A percentile compares a stretch with the other conserved stretches of the same genome.
These are phyloP conservation scores for Cyberlindnera maritima DNA, from an alignment of 805 yeast species.

Conservation along the genomic window DNA sequence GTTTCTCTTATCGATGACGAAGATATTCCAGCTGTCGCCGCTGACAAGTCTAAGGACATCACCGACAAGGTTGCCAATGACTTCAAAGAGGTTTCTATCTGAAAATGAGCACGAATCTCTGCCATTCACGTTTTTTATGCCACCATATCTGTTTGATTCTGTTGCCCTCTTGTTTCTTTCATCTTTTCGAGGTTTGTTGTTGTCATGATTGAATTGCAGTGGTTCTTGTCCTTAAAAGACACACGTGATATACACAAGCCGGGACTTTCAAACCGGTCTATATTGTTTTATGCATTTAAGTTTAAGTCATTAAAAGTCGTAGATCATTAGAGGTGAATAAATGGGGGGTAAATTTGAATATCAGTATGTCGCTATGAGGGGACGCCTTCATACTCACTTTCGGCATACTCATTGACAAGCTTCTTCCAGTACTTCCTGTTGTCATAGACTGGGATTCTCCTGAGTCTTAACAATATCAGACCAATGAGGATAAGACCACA, in stretches of 20 bases:
- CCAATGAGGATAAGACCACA: slow-evolving; percentile 48
- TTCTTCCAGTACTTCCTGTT: slow-evolving; percentile 66
- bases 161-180: background rate
- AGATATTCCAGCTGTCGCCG: slow-evolving; percentile 1
- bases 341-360: too few relatives aligned
- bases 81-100: slow-evolving; percentile 25
- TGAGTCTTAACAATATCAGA: slow-evolving; percentile 51
- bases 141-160: too few relatives aligned
- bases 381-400: slow-evolving; percentile 79
- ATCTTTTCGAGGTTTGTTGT: too few relatives aligned
- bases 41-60: slow-evolving; percentile 1
- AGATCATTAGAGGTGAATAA: too few relatives aligned
- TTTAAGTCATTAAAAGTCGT: too few relatives aligned
- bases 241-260: too few relatives aligned
- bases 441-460: slow-evolving; percentile 65
- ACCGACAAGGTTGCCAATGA: slow-evolving; percentile 13
- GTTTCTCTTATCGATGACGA: slow-evolving; percentile 13
- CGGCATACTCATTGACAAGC: slow-evolving; percentile 50
- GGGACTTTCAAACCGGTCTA: too few relatives aligned
- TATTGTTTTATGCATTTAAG: too few relatives aligned
- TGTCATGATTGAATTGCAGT: too few relatives aligned
- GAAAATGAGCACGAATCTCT: background rate
- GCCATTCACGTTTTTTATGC: background rate
- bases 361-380: too few relatives aligned
- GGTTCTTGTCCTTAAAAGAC: too few relatives aligned